A percentile compares a stretch with the other conserved stretches of the same genome.
These are phyloP conservation scores for Lomentospora prolificans DNA, from an alignment of 2,329 filamentous ascomycete genomes.

Conservation along the genomic window DNA sequence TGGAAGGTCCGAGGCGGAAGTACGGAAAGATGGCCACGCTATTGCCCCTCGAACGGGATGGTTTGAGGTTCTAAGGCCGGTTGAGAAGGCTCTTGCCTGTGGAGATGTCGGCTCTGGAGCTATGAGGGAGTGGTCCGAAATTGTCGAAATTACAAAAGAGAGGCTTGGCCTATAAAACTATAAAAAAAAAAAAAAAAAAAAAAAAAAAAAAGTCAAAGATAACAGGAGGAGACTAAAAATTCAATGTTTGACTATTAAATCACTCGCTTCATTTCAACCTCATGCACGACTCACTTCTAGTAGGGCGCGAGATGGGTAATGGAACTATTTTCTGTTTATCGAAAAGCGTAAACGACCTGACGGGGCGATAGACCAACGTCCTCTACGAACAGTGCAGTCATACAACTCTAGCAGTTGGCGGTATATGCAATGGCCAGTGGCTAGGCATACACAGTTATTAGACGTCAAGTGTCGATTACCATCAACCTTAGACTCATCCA, in stretches of 20 bases:
- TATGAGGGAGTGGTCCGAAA: conserved; percentile 72
- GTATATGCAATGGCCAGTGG: too few species aligned
- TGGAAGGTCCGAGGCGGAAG: not conserved
- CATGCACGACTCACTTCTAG: not conserved
- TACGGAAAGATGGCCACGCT: conserved; percentile 17
- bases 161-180: conserved; percentile 17
- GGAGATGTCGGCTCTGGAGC: conserved; percentile 74
- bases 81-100: conserved; percentile 72
- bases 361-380: too few species aligned
- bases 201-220: not conserved
- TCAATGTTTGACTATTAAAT: too few species aligned
- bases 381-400: too few species aligned
- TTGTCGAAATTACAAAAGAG: conserved; percentile 56
- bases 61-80: conserved; percentile 64
- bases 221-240: not conserved
- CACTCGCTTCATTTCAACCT: too few species aligned
- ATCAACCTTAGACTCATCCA: too few species aligned
- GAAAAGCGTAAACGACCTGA: too few species aligned
- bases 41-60: conserved; percentile 29
- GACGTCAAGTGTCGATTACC: too few species aligned
- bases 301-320: too few species aligned
- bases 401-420: too few species aligned
- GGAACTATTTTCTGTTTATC: too few species aligned
- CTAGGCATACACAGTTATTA: too few species aligned
- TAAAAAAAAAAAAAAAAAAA: not conserved